Conservation (phyloP, 192 early-diverging fungal genomes). For the Chytriomyces sp. region DNA sequence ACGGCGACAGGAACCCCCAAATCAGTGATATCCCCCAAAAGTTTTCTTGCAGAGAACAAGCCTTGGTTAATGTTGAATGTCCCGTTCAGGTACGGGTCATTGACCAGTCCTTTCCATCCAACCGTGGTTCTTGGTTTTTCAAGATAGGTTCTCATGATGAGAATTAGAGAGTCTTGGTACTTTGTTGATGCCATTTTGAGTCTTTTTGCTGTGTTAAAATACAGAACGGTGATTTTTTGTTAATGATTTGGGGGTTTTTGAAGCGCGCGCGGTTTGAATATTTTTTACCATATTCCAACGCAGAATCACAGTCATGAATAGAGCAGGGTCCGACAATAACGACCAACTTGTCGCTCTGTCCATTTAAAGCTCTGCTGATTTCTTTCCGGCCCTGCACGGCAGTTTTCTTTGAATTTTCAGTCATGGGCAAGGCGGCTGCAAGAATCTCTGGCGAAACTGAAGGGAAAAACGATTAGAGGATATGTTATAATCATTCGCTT, state of each 20-base stretch:
- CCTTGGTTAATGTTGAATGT: conserved; percentile 96
- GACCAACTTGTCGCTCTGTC: conserved; percentile 82
- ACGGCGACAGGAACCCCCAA: conserved; percentile 82
- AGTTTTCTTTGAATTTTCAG: too few relatives aligned
- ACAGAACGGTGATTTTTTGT: conserved; percentile 21
- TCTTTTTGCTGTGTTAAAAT: conserved; percentile 10
- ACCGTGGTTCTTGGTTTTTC: conserved; percentile 97
- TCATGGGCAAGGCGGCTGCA: too few relatives aligned
- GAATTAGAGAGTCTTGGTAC: conserved; percentile 74
- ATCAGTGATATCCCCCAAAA: conserved; percentile 78
- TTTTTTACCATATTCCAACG: conserved; percentile 76
- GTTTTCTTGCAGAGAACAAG: conserved; percentile 77
- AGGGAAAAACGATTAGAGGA: too few relatives aligned
- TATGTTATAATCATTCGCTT: too few relatives aligned
- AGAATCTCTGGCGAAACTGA: too few relatives aligned
- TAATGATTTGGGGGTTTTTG: neutral
- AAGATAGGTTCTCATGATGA: conserved; percentile 97
- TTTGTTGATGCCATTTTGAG: conserved; percentile 64
- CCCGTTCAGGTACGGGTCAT: conserved; percentile 60
- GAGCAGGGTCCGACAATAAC: conserved; percentile 94
- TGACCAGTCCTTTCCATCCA: conserved; percentile 94
- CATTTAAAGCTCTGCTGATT: conserved; percentile 61
- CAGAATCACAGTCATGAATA: conserved; percentile 87
- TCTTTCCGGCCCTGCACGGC: too few relatives aligned
- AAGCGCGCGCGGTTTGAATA: neutral